Percentiles rank a stretch among this genome's conserved stretches.
These are phyloP conservation scores for Nigrospora sphaerica DNA, from an alignment of 2,329 filamentous ascomycete species.

Conservation along the genomic window DNA sequence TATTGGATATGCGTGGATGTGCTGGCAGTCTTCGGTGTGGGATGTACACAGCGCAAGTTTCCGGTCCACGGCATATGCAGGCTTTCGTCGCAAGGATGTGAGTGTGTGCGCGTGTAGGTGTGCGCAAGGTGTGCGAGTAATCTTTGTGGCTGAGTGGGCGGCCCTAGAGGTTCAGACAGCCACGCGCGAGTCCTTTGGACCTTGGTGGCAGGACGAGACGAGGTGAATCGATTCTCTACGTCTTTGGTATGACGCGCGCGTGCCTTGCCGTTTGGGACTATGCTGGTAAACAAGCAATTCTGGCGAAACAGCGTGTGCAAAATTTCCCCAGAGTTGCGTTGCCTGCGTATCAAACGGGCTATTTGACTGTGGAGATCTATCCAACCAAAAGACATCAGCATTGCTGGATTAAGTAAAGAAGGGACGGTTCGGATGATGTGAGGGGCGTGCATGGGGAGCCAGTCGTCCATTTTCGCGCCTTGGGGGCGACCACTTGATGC, in stretches of 20 bases:
- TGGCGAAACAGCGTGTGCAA: constrained; percentile 24
- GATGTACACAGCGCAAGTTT: constrained; percentile 45
- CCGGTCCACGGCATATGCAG: constrained; percentile 53
- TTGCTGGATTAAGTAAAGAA: constrained; percentile 29
- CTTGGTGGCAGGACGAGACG: constrained; percentile 3
- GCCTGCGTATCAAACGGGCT: constrained; percentile 12
- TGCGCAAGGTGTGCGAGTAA: too few species aligned
- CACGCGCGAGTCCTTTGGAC: constrained; percentile 12
- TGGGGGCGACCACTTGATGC: constrained; percentile 39
- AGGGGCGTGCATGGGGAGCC: constrained; percentile 21
- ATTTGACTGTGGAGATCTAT: constrained; percentile 29
- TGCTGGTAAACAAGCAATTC: constrained; percentile 8
- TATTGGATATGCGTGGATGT: constrained; percentile 54
- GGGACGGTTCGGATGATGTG: constrained; percentile 25
- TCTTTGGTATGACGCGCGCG: too few species aligned
- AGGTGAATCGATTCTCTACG: too few species aligned
- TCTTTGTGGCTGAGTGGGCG: constrained; percentile 34
- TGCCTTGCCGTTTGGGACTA: too few species aligned
- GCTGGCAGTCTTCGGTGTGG: constrained; percentile 50
- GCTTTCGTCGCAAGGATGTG: neutral
- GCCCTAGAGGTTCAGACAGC: constrained; percentile 11
- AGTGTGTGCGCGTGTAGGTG: too few species aligned
- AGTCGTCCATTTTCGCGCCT: constrained; percentile 30
- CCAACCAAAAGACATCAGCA: constrained; percentile 34
- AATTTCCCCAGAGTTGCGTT: constrained; percentile 22